Evolutionary conservation across 2,329 filamentous ascomycete species (phyloP).

Genomic region (Aspergillus aculeatus): DNA sequence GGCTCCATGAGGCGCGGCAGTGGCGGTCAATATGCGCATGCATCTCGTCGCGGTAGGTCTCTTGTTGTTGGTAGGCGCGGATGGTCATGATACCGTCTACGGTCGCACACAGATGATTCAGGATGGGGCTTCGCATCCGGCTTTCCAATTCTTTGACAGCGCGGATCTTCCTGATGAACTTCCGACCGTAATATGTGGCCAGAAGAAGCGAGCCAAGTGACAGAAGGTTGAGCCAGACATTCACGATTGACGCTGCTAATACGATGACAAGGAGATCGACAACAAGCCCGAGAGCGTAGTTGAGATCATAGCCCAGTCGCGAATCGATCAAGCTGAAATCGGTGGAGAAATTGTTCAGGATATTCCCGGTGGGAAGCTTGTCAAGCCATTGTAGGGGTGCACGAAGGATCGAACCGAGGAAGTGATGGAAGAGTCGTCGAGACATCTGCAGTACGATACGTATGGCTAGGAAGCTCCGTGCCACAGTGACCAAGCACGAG

Average conservation of each 20-base stretch:
- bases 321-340: conserved; percentile 5
- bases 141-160: conserved; percentile 3
- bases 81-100: conserved; percentile 4
- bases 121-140: neutral
- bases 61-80: conserved; percentile 1
- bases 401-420: neutral
- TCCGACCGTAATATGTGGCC: neutral
- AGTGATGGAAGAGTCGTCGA: neutral
- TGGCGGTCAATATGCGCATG: neutral
- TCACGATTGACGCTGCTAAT: neutral
- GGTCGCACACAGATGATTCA: conserved; percentile 2
- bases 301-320: conserved; percentile 1
- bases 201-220: neutral
- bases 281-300: conserved; percentile 1
- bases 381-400: conserved; percentile 4
- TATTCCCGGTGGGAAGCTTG: neutral
- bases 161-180: conserved; percentile 2
- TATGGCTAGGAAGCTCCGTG: neutral
- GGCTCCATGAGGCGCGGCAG: conserved; percentile 1
- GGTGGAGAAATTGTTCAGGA: conserved; percentile 2
- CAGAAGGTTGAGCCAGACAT: conserved; percentile 1
- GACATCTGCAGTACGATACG: neutral
- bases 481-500: neutral
- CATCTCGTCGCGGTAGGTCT: neutral
- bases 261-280: neutral